Evolutionary conservation across 2,329 filamentous ascomycete genomes (phyloP).

Genomic region (Talaromyces sp.): DNA sequence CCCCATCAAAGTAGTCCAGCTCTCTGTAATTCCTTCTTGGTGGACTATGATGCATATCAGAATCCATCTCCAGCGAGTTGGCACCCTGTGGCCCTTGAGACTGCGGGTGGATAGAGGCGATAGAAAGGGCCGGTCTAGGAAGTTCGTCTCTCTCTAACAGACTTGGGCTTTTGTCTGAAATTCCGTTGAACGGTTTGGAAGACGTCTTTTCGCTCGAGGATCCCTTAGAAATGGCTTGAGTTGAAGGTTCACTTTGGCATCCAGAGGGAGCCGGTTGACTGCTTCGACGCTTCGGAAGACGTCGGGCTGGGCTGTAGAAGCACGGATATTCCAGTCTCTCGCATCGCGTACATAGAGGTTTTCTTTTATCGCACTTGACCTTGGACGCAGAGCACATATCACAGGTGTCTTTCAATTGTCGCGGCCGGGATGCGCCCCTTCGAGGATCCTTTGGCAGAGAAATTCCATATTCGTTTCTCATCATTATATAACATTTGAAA

Average conservation of each 20-base stretch:
- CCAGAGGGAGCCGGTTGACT: background rate
- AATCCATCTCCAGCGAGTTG: background rate
- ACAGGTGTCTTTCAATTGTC: conserved; percentile 6
- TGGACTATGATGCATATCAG: background rate
- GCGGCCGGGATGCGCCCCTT: background rate
- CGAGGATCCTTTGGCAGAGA: background rate
- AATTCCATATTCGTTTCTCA: background rate
- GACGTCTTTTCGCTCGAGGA: background rate
- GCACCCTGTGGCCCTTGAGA: background rate
- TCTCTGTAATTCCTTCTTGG: background rate
- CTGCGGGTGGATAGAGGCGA: background rate
- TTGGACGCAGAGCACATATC: conserved; percentile 17
- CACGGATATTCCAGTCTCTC: conserved; percentile 17
- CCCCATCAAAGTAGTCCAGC: background rate
- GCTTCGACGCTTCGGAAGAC: background rate
- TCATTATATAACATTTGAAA: background rate
- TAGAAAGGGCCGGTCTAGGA: background rate
- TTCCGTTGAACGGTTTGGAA: background rate
- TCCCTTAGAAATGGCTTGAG: background rate
- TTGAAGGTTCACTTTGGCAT: background rate
- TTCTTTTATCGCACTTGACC: conserved; percentile 16
- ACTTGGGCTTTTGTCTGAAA: background rate
- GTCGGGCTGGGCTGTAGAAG: conserved; percentile 20
- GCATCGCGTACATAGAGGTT: conserved; percentile 16
- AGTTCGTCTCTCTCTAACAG: background rate